Base-by-base conservation (phyloP, 2,329 filamentous ascomycete genomes). In the Atkinsonella texensis region DNA sequence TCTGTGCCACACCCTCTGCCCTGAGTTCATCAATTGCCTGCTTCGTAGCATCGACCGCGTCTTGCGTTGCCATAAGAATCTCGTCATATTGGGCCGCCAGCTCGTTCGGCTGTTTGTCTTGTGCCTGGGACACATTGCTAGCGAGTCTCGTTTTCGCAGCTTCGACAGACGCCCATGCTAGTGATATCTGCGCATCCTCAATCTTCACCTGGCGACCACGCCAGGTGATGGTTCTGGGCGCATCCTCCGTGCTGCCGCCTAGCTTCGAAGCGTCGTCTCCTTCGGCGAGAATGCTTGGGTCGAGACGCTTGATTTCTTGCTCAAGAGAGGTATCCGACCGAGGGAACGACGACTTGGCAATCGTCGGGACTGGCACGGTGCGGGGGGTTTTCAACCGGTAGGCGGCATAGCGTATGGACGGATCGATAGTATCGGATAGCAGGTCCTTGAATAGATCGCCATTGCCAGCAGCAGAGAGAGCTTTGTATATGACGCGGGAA, bases 31-130 rank as follows among this genome's bases (percentile, higher is more conserved):
- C 91, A 54, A 96, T 95, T 11, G 89, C 89, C 59, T 86, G 83
- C 68, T 95, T 94, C 0, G 90, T 93, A 5, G 89, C 89, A 68
- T 98, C 93, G 18, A 91, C 89, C 3, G 88, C 89, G 64, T 98
- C 91, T 68, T 97, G 93, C 58, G 88, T 93, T 20, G 89, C 83
- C 58, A 86, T 88, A 28, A 98, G 80, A 50, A 97, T 84, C 56
- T 86, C 87, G 60, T 98, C 93, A 66, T 97, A 98, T 7, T 88
- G 88, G 9, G 84, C 85, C 11, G 90, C 89, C 61, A 84, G 81
- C 54, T 93, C 87, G 58, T 75, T 81, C 49, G 72, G 76, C 51
- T 73, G 70, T 53, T 71, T 66, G 33, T 70, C 66, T 39, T 62
- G 60, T 3, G 69, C 63, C 8, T 72, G 70, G 2, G 68, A 64